phyloP scores from a whole-genome alignment of 208 protist genomes.

The Trichomonas gallinae region DNA sequence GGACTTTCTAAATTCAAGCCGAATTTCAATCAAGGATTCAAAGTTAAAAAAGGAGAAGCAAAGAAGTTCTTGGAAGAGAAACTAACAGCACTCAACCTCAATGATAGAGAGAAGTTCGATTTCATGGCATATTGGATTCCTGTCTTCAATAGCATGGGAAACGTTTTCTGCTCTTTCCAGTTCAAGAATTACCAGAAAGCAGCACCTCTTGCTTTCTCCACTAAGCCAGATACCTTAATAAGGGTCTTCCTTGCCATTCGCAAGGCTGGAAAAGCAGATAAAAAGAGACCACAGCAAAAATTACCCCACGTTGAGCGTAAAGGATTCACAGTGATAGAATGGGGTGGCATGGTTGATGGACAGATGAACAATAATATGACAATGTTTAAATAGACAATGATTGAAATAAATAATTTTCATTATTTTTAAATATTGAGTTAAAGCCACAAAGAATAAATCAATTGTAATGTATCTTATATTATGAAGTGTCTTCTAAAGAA shows the following conservation, averaged over 20 bases:
- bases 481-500: too few species aligned
- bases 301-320: background rate
- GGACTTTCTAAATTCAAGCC: background rate
- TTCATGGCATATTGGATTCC: background rate
- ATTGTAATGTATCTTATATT: too few species aligned
- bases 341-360: background rate
- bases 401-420: too few species aligned
- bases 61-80: background rate
- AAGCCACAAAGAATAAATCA: too few species aligned
- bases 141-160: background rate
- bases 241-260: background rate
- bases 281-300: background rate
- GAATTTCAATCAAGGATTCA: background rate
- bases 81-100: background rate
- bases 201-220: background rate
- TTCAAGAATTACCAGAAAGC: background rate
- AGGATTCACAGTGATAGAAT: background rate
- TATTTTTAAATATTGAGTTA: too few species aligned
- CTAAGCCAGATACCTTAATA: background rate
- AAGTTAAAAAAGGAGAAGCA: background rate
- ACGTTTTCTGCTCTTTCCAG: background rate
- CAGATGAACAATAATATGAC: too few species aligned
- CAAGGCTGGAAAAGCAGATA: background rate
- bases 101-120: background rate
- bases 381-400: too few species aligned